Conservation (phyloP, 1,139 yeast genomes). For the Arxiozyma slooffiae region DNA sequence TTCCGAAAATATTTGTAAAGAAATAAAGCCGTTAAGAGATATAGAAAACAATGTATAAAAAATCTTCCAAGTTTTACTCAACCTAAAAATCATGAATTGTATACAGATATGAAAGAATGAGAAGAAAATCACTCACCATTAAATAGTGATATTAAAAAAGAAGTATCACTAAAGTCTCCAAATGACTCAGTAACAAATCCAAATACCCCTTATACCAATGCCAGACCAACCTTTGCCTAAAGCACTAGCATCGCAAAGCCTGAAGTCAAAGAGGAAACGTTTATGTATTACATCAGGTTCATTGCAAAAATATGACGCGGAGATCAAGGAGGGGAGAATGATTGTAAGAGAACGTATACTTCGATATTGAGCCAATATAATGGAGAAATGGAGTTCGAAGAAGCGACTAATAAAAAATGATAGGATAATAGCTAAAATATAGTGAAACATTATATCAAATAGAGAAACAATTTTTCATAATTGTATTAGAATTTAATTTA, state of each 20-base stretch:
- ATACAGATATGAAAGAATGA: conserved; percentile 9
- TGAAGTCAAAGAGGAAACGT: conserved; percentile 17
- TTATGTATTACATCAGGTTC: conserved; percentile 8
- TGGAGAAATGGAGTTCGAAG: neutral
- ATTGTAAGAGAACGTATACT: conserved; percentile 15
- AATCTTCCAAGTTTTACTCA: conserved; percentile 13
- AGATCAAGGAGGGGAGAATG: conserved; percentile 6
- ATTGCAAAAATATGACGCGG: conserved; percentile 5
- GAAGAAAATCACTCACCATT: neutral
- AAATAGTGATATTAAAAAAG: neutral
- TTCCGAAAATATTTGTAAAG: neutral
- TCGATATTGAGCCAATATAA: conserved; percentile 1
- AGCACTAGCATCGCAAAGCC: conserved; percentile 19
- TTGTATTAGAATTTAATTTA: neutral
- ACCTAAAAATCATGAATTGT: conserved; percentile 9
- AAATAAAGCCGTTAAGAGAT: neutral
- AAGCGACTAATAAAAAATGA: conserved; percentile 1
- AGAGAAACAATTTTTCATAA: neutral
- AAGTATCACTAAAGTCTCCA: conserved; percentile 7
- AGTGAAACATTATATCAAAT: neutral
- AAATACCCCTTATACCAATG: conserved; percentile 25
- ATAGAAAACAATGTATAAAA: neutral
- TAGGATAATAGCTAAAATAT: neutral
- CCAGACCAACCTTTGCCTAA: conserved; percentile 26
- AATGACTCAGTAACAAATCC: conserved; percentile 8